Evolutionary conservation across 345 rosid genomes (phyloP).

Genomic region (Carallia pectinifolia): DNA sequence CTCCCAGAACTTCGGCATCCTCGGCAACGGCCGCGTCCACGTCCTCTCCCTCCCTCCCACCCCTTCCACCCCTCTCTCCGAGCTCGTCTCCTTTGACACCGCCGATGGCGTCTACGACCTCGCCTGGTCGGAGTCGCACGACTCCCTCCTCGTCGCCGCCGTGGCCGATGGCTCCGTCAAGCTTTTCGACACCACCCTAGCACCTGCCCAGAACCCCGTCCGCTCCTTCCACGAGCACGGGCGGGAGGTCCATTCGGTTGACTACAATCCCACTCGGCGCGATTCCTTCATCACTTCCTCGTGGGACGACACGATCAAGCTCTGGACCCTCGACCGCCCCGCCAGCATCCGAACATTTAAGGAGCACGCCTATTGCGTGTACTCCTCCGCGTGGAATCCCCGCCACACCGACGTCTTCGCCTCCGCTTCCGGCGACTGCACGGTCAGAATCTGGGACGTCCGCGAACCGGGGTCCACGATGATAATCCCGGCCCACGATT

Average conservation of each 20-base stretch:
- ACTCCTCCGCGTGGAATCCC: conserved; percentile 82
- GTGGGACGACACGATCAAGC: conserved; percentile 91
- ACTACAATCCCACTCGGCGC: conserved; percentile 87
- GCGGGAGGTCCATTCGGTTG: conserved; percentile 83
- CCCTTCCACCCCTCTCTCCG: conserved; percentile 46
- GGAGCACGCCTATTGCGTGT: conserved; percentile 88
- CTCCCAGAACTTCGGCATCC: conserved; percentile 89
- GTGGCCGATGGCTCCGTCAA: conserved; percentile 85
- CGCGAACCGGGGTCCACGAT: conserved; percentile 87
- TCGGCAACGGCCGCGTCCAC: conserved; percentile 91
- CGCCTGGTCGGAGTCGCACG: conserved; percentile 95
- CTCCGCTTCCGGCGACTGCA: conserved; percentile 89
- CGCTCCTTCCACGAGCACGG: conserved; percentile 84
- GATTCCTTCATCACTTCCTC: conserved; percentile 86
- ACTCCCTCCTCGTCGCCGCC: conserved; percentile 78
- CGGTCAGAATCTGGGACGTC: conserved; percentile 81
- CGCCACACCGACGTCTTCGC: conserved; percentile 89
- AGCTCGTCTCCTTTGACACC: conserved; percentile 63
- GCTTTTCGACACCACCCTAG: conserved; percentile 72
- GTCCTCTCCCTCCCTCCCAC: conserved; percentile 70
- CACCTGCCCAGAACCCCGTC: conserved; percentile 70
- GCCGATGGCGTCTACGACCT: conserved; percentile 89
- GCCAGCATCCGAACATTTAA: conserved; percentile 78
- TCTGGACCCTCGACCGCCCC: conserved; percentile 90
- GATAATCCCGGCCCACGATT: conserved; percentile 88